Conservation (phyloP, 2,329 filamentous ascomycete species). For the Penicillium paneum region DNA sequence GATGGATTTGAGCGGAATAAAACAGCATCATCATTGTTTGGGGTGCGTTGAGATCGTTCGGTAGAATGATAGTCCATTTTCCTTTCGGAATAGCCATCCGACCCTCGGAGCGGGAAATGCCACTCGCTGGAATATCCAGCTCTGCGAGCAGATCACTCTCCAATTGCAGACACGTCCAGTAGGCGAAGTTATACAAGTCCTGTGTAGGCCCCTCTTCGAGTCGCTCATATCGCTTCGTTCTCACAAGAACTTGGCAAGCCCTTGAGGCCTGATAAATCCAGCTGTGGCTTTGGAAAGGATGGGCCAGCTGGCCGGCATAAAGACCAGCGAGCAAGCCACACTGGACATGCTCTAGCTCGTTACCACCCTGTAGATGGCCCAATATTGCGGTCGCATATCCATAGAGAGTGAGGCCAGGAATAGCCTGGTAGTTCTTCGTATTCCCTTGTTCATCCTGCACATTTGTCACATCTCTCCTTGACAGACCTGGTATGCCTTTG, state of each 20-base stretch:
- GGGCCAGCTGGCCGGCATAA: slow-evolving; percentile 82
- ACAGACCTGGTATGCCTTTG: slow-evolving; percentile 8
- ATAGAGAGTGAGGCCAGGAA: slow-evolving; percentile 88
- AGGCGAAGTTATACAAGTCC: slow-evolving; percentile 71
- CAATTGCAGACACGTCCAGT: slow-evolving; percentile 90
- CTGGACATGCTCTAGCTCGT: slow-evolving; percentile 79
- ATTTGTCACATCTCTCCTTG: slow-evolving; percentile 11
- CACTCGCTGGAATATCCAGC: slow-evolving; percentile 62
- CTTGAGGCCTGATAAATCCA: slow-evolving; percentile 63
- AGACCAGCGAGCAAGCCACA: slow-evolving; percentile 79
- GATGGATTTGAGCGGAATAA: slow-evolving; percentile 60
- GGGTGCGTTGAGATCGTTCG: slow-evolving; percentile 32
- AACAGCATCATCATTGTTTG: slow-evolving; percentile 51
- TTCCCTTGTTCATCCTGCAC: slow-evolving; percentile 20
- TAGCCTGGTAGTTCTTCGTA: slow-evolving; percentile 70
- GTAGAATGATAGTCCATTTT: slow-evolving; percentile 31
- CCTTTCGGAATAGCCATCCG: slow-evolving; percentile 42
- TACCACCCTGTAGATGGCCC: slow-evolving; percentile 73
- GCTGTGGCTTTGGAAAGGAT: slow-evolving; percentile 79
- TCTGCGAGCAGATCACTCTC: slow-evolving; percentile 95
- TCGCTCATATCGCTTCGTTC: slow-evolving; percentile 48
- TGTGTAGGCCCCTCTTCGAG: slow-evolving; percentile 37
- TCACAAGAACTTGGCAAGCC: slow-evolving; percentile 67
- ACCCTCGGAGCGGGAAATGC: slow-evolving; percentile 56
- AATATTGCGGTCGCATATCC: slow-evolving; percentile 82